Evolutionary conservation across 208 protist genomes (phyloP).

Genomic region (Leishmania guyanensis): DNA sequence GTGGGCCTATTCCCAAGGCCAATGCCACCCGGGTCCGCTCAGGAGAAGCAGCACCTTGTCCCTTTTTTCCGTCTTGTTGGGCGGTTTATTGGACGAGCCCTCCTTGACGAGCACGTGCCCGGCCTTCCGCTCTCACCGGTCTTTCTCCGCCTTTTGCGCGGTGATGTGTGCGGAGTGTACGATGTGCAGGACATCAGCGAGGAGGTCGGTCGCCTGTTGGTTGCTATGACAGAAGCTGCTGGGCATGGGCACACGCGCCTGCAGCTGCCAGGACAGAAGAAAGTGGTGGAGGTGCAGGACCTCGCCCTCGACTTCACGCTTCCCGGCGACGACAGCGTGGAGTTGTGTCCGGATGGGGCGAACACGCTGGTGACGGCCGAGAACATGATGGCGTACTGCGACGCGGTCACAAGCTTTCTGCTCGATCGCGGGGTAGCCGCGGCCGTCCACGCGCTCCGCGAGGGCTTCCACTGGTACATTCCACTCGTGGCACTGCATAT

Average conservation of each 20-base stretch:
- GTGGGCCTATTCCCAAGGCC: conserved; percentile 72
- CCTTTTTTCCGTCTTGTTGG: conserved; percentile 65
- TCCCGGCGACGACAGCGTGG: conserved; percentile 67
- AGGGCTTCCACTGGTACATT: conserved; percentile 79
- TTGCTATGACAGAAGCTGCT: conserved; percentile 43
- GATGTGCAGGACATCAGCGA: conserved; percentile 71
- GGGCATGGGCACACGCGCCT: conserved; percentile 15
- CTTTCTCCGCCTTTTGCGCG: conserved; percentile 74
- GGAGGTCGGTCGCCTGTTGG: conserved; percentile 48
- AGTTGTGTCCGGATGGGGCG: conserved; percentile 48
- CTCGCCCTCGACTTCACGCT: conserved; percentile 79
- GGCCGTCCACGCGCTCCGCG: conserved; percentile 56
- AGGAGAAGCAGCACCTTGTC: conserved; percentile 16
- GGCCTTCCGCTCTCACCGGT: conserved; percentile 71
- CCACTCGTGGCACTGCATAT: conserved; percentile 64
- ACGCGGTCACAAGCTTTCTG: conserved; percentile 56
- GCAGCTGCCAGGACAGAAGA: conserved; percentile 36
- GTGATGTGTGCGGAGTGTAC: conserved; percentile 65
- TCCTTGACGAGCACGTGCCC: conserved; percentile 82
- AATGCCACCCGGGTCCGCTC: conserved; percentile 16
- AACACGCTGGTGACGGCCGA: conserved; percentile 43
- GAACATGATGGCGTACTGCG: conserved; percentile 80
- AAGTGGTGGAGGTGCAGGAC: conserved; percentile 47
- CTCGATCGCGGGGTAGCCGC: conserved; percentile 64
- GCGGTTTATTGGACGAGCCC: conserved; percentile 70